Evolutionary conservation across 1,139 yeast species (phyloP).

Genomic region (Magnusiomyces suaveolens): DNA sequence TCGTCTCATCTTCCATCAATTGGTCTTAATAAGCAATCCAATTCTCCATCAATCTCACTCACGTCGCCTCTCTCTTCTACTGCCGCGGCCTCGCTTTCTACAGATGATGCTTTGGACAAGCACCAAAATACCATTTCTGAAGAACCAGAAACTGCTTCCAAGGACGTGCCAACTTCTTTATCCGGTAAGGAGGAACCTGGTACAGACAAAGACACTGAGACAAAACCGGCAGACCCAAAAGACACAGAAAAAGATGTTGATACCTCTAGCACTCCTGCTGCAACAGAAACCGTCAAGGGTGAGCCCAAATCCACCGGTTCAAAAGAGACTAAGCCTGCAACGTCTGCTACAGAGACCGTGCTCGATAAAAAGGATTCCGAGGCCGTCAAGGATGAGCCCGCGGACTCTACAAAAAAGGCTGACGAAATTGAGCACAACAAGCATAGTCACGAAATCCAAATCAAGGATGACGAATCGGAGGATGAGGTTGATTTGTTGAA

Average conservation of each 20-base stretch:
- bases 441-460: background rate
- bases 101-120: background rate
- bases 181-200: background rate
- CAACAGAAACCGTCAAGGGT: background rate
- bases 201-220: background rate
- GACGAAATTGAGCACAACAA: no score
- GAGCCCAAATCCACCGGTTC: background rate
- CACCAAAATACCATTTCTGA: background rate
- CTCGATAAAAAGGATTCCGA: background rate
- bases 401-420: no score
- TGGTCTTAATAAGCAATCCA: constrained; percentile 9
- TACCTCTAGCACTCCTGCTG: background rate
- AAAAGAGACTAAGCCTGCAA: background rate
- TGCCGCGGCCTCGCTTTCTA: background rate
- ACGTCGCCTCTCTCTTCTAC: background rate
- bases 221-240: background rate
- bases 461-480: constrained; percentile 4
- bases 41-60: background rate
- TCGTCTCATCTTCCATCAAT: constrained; percentile 7
- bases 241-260: background rate
- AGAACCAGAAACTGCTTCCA: background rate
- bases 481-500: constrained; percentile 12
- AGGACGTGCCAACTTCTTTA: background rate
- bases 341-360: background rate
- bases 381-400: no score